Percentiles rank a stretch among this genome's conserved stretches.
Evolutionary conservation across 345 rosid genomes (phyloP).

Genomic region (rapeseed (Brassica napus)): DNA sequence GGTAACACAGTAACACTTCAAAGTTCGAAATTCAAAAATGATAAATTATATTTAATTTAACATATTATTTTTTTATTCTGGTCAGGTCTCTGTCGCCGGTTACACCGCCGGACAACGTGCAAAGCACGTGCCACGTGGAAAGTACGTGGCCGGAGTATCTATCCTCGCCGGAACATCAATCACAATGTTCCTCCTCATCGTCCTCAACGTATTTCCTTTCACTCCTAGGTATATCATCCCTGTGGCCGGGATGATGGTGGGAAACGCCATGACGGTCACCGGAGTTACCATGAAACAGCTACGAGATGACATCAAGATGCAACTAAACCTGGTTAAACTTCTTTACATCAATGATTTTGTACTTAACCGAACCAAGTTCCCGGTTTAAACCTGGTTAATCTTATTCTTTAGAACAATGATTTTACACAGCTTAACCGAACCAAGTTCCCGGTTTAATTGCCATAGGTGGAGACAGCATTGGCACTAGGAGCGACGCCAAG

Average conservation of each 20-base stretch:
- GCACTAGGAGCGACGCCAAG: constrained; percentile 88
- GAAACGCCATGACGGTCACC: constrained; percentile 90
- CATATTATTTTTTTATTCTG: no score
- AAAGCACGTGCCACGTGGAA: constrained; percentile 76
- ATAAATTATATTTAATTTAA: no score
- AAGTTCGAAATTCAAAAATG: no score
- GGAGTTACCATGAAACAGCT: constrained; percentile 93
- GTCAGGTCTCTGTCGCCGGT: constrained; percentile 77
- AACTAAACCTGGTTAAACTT: constrained; percentile 55
- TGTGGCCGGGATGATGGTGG: constrained; percentile 94
- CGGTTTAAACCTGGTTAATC: constrained; percentile 45
- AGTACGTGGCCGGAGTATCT: constrained; percentile 69
- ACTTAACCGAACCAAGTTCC: not conserved
- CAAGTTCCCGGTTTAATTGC: not conserved
- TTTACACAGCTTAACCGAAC: not conserved
- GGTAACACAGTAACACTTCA: constrained; percentile 34
- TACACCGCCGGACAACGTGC: constrained; percentile 88
- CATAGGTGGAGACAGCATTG: constrained; percentile 84
- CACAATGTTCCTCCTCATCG: constrained; percentile 67
- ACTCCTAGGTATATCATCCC: constrained; percentile 91
- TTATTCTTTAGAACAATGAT: not conserved
- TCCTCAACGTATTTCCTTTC: constrained; percentile 81
- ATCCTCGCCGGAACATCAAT: constrained; percentile 67
- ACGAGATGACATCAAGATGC: constrained; percentile 78
- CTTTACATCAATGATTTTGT: not conserved